These are phyloP conservation scores for Liquidambar formosana DNA, from an alignment of 164 flowering plant species.

Conservation along the genomic window DNA sequence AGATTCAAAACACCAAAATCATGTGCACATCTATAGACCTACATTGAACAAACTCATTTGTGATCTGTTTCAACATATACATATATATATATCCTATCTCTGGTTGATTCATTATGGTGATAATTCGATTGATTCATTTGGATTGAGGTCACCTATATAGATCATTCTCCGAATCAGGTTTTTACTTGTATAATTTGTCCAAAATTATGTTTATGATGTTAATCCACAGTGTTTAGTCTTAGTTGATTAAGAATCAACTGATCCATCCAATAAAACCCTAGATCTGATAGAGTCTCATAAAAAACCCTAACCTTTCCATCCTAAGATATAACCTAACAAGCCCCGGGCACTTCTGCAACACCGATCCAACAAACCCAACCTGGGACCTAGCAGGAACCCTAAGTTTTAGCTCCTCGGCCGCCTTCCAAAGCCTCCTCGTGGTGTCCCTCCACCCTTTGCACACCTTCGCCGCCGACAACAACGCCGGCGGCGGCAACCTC, in stretches of 20 bases:
- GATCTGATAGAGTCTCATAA: slow-evolving; percentile 14
- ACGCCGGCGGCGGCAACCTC: slow-evolving; percentile 73
- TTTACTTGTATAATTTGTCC: neutral
- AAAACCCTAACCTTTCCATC: slow-evolving; percentile 78
- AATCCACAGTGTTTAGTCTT: too few relatives aligned
- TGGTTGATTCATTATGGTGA: neutral
- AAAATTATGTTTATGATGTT: neutral
- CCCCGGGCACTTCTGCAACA: slow-evolving; percentile 78
- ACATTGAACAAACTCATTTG: neutral
- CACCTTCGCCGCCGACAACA: slow-evolving; percentile 77
- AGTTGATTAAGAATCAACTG: neutral
- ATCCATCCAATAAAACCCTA: slow-evolving; percentile 7
- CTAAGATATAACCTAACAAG: slow-evolving; percentile 67
- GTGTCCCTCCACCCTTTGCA: slow-evolving; percentile 90
- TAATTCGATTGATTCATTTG: neutral
- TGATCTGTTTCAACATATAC: neutral
- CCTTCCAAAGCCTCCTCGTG: slow-evolving; percentile 62
- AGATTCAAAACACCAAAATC: neutral
- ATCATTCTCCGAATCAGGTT: neutral
- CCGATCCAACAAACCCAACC: slow-evolving; percentile 69
- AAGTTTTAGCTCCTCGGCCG: slow-evolving; percentile 80
- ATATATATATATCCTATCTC: too few relatives aligned
- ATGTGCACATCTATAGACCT: neutral
- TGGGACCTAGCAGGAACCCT: slow-evolving; percentile 65
- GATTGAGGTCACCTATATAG: neutral